phyloP scores from a whole-genome alignment of 2,329 filamentous ascomycete species.

The Chalara sp. region DNA sequence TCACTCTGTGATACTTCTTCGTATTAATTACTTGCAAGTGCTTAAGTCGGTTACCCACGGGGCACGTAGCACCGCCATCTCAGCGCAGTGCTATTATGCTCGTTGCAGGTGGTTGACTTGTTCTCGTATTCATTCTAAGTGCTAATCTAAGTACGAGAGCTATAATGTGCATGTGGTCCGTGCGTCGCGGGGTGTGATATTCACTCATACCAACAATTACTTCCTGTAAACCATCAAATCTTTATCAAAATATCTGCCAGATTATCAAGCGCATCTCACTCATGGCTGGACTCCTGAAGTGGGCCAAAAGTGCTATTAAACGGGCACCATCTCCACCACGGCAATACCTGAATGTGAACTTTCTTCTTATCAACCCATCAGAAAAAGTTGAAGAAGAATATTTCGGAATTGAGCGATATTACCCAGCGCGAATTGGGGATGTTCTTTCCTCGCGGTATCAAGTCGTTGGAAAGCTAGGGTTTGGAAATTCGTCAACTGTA shows the following conservation, averaged over 20 bases:
- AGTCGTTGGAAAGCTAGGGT: slow-evolving; percentile 13
- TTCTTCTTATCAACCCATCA: slow-evolving; percentile 5
- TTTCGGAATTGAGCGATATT: slow-evolving; percentile 11
- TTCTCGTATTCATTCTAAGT: no score
- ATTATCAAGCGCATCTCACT: slow-evolving; percentile 1
- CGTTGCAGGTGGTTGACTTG: no score
- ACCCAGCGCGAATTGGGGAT: slow-evolving; percentile 11
- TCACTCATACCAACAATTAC: no score
- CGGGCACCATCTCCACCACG: slow-evolving; percentile 7
- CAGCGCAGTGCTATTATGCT: no score
- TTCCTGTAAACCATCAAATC: neutral
- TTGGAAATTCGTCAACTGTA: slow-evolving; percentile 12
- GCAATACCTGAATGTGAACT: slow-evolving; percentile 6
- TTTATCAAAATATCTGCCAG: slow-evolving; percentile 1
- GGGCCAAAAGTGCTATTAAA: slow-evolving; percentile 7
- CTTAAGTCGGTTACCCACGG: no score
- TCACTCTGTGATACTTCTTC: no score
- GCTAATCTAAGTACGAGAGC: no score
- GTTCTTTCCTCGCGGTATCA: slow-evolving; percentile 10
- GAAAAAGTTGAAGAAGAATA: slow-evolving; percentile 9
- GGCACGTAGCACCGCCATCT: no score
- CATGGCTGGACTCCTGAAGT: slow-evolving; percentile 7
- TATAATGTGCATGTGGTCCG: no score
- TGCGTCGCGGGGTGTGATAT: no score
- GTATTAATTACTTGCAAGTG: no score